Base-by-base conservation (phyloP, 805 yeast genomes). In the Tetrapisispora taiwanensis region DNA sequence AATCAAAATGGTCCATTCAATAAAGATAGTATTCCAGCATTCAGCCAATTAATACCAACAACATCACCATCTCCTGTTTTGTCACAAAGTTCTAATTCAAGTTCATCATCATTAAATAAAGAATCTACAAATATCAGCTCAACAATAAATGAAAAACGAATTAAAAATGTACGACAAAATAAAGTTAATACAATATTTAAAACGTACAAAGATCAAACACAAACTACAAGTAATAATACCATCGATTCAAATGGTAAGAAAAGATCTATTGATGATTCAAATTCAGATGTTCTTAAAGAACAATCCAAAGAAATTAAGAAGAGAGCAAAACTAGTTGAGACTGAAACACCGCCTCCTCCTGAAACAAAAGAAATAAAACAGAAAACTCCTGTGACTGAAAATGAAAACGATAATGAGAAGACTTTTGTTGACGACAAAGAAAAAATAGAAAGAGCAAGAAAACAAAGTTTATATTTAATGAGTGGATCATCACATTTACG, bases 1-100 rank as follows among this genome's bases (percentile, higher is more conserved):
- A 74, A 70, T 48, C 71, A 72, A 50, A 75, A 72, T 6, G 63
- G 59, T 19, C 62, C 54, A 22, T 69, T 74, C 49, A 69, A 67
- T 36, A 32, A 52, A 17, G 43, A 52, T 4, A 51, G 58, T 12
- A 52, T 70, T 14, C 65, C 65, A 17, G 10, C n/a, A 4, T 40
- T 40, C 27, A 20, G 15, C 7, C 30, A 24, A 31, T 12, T 14
- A 10, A 20, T 39, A 24, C 42, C 42, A 12, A 24, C n/a, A 4
- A n/a, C 18, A 4, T 24, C 40, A 6, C 7, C 32, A 9, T 27
- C 33, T 17, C 17, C 32, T 5, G 37, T 20, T 20, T 22, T 22
- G 12, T 35, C 37, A 15, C 27, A 37, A 20, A 28, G 33, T 28
- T 27, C 33, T 3, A 37, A 28, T 37, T 20, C 24, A 4, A 37